These are phyloP conservation scores for Fusarium begoniae DNA, from an alignment of 2,329 filamentous ascomycete species.

Conservation along the genomic window DNA sequence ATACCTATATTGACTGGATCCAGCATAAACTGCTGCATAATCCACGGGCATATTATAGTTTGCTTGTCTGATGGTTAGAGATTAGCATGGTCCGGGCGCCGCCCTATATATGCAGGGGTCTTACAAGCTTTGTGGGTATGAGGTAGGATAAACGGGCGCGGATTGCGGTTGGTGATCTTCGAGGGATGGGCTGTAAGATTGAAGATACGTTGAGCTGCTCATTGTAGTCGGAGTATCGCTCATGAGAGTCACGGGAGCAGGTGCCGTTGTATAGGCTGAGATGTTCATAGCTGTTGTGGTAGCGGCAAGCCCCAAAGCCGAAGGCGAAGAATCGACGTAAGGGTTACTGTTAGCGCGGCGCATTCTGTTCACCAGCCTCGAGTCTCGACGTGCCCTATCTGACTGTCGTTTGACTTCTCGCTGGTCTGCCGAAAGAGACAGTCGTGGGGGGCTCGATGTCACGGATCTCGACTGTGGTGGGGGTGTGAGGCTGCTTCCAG, in stretches of 20 bases:
- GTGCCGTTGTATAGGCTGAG: slow-evolving; percentile 61
- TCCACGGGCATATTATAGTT: slow-evolving; percentile 57
- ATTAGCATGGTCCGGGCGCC: slow-evolving; percentile 46
- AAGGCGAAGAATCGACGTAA: slow-evolving; percentile 51
- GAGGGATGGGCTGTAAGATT: slow-evolving; percentile 60
- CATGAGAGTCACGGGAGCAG: slow-evolving; percentile 61
- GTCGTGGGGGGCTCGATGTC: slow-evolving; percentile 66
- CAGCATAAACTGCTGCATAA: slow-evolving; percentile 52
- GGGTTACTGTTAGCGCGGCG: slow-evolving; percentile 61
- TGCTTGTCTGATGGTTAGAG: slow-evolving; percentile 40
- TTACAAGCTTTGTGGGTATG: slow-evolving; percentile 51
- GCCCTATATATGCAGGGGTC: slow-evolving; percentile 35
- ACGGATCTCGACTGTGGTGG: slow-evolving; percentile 60
- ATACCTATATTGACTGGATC: slow-evolving; percentile 53
- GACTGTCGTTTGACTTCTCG: slow-evolving; percentile 69
- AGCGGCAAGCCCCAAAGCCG: slow-evolving; percentile 49
- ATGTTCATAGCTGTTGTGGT: slow-evolving; percentile 54
- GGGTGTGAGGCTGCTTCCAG: slow-evolving; percentile 62
- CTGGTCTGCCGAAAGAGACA: slow-evolving; percentile 65
- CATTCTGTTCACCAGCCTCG: slow-evolving; percentile 62
- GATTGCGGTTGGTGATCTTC: slow-evolving; percentile 53
- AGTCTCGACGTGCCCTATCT: slow-evolving; percentile 66
- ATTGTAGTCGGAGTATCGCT: slow-evolving; percentile 59
- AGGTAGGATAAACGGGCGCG: slow-evolving; percentile 46
- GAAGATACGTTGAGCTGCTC: slow-evolving; percentile 55